Percentiles rank a stretch among this genome's conserved stretches.
Conservation (phyloP, 495 filamentous ascomycete species). For the Penicillium bialowiezense region DNA sequence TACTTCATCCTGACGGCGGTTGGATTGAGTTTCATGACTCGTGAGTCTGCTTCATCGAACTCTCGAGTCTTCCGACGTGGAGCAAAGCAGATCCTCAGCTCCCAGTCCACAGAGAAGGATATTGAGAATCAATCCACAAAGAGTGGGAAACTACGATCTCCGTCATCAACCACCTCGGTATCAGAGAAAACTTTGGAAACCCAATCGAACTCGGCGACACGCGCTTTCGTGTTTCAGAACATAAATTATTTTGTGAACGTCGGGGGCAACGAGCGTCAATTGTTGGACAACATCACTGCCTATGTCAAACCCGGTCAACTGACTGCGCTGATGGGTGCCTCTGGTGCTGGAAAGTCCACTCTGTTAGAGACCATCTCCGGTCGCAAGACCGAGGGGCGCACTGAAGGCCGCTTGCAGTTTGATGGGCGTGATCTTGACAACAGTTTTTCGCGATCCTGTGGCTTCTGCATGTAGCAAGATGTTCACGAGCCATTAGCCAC, state of each 20-base stretch:
- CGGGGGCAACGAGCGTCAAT: conserved; percentile 46
- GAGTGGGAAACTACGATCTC: too few species aligned
- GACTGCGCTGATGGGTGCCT: conserved; percentile 55
- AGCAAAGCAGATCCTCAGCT: too few species aligned
- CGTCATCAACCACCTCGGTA: too few species aligned
- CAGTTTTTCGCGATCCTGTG: conserved; percentile 86
- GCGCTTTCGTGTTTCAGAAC: background rate
- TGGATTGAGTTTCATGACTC: background rate
- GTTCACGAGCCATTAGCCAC: conserved; percentile 79
- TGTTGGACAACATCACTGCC: conserved; percentile 59
- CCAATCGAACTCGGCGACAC: too few species aligned
- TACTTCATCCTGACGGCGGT: background rate
- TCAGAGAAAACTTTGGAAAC: too few species aligned
- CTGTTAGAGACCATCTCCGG: conserved; percentile 46
- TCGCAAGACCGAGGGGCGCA: conserved; percentile 46
- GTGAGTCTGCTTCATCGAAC: too few species aligned
- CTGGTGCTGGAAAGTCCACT: conserved; percentile 50
- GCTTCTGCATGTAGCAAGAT: conserved; percentile 96
- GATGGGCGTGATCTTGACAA: conserved; percentile 55
- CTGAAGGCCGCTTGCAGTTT: conserved; percentile 51
- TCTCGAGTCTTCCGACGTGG: background rate
- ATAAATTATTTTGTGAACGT: conserved; percentile 62
- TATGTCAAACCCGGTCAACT: conserved; percentile 66
- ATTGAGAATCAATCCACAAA: too few species aligned
- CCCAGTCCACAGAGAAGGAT: too few species aligned